Percentiles rank a stretch among this genome's conserved stretches.
Conservation (phyloP, 352 stramenopile genomes). For the Globisporangium sylvaticum region DNA sequence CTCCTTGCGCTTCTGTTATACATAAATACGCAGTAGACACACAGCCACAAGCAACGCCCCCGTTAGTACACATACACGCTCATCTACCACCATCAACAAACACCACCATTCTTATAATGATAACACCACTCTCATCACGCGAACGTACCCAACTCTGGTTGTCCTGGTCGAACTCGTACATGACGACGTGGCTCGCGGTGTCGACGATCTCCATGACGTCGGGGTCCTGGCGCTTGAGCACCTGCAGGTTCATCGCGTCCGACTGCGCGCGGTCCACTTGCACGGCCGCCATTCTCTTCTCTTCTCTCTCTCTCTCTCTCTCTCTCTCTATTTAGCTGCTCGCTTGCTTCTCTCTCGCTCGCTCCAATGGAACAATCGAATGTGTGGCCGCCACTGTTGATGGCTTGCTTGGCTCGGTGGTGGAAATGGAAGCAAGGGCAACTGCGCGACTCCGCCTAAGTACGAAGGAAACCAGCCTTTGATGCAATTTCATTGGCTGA, state of each 20-base stretch:
- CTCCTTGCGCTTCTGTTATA: slow-evolving; percentile 76
- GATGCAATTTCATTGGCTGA: not conserved
- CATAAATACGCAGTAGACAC: not conserved
- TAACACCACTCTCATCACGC: not conserved
- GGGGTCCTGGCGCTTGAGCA: slow-evolving; percentile 79
- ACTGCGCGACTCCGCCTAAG: slow-evolving; percentile 1
- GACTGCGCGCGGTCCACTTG: slow-evolving; percentile 78
- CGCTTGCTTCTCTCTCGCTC: not conserved
- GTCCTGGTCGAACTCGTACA: slow-evolving; percentile 86
- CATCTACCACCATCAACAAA: not conserved
- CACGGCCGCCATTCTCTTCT: slow-evolving; percentile 43
- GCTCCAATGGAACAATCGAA: slow-evolving; percentile 4
- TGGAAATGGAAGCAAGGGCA: slow-evolving; percentile 10
- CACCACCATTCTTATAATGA: too few relatives aligned
- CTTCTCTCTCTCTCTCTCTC: not conserved
- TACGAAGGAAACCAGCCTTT: not conserved
- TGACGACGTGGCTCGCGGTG: slow-evolving; percentile 81
- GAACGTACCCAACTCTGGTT: slow-evolving; percentile 76
- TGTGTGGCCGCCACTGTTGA: not conserved
- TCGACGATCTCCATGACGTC: slow-evolving; percentile 81
- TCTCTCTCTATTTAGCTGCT: not conserved
- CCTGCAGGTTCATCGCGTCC: slow-evolving; percentile 85
- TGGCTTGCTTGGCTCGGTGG: not conserved
- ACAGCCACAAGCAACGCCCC: not conserved
- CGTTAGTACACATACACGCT: not conserved